These are phyloP conservation scores for Pisolithus orientalis DNA, from an alignment of 768 basidiomycete species.

Conservation along the genomic window DNA sequence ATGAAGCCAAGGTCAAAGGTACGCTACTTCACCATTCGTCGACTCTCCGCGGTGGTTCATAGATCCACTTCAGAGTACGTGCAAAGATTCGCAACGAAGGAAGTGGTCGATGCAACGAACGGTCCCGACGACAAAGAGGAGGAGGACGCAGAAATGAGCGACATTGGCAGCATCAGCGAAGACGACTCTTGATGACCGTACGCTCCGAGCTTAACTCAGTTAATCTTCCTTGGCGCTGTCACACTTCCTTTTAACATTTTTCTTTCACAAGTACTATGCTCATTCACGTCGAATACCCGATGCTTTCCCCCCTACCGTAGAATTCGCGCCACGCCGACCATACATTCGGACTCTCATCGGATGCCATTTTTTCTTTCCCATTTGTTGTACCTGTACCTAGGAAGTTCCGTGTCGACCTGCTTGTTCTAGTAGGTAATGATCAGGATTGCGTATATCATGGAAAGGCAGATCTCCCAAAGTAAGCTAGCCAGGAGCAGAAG, in stretches of 20 bases:
- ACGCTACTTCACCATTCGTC: slow-evolving; percentile 11
- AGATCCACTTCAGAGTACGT: slow-evolving; percentile 71
- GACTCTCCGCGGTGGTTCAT: background rate
- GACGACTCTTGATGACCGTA: slow-evolving; percentile 34
- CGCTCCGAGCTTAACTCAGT: background rate
- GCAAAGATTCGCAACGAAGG: slow-evolving; percentile 89
- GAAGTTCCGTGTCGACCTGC: slow-evolving; percentile 14
- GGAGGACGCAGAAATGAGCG: slow-evolving; percentile 83
- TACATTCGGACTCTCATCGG: slow-evolving; percentile 4
- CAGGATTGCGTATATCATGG: slow-evolving; percentile 1
- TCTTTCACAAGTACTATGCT: background rate
- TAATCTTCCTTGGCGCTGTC: background rate
- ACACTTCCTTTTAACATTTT: background rate
- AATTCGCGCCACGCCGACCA: slow-evolving; percentile 8
- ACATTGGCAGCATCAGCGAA: slow-evolving; percentile 77
- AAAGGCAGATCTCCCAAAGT: background rate
- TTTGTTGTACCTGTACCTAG: slow-evolving; percentile 29
- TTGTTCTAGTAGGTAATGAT: slow-evolving; percentile 4
- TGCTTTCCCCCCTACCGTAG: slow-evolving; percentile 11
- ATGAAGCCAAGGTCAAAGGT: slow-evolving; percentile 93
- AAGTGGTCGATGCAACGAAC: slow-evolving; percentile 72
- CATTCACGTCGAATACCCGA: slow-evolving; percentile 17
- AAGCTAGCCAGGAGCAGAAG: slow-evolving; percentile 18
- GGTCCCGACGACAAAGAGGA: slow-evolving; percentile 59
- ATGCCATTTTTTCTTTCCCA: slow-evolving; percentile 15